phyloP scores from a whole-genome alignment of 2,329 filamentous ascomycete genomes.

The Hypoxylon sp. region DNA sequence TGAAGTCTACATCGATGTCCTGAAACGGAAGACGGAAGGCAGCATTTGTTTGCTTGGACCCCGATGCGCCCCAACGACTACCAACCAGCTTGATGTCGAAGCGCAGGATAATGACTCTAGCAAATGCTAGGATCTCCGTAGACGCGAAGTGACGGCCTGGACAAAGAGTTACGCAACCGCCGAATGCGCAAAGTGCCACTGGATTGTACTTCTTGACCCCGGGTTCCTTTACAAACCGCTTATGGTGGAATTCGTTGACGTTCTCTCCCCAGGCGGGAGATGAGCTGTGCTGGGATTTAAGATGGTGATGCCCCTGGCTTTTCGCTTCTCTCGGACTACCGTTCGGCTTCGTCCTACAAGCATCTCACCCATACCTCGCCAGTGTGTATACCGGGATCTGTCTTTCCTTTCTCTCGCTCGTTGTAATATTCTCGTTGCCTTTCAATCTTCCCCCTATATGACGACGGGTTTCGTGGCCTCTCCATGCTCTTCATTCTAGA shows the following conservation, averaged over 20 bases:
- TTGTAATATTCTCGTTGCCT: too few relatives aligned
- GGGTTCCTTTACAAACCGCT: neutral
- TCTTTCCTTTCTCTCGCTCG: too few relatives aligned
- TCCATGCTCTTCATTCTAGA: too few relatives aligned
- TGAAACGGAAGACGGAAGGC: neutral
- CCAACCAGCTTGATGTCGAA: neutral
- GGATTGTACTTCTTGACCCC: conserved; percentile 1
- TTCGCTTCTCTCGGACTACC: too few relatives aligned
- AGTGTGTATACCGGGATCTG: too few relatives aligned
- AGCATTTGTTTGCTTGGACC: neutral
- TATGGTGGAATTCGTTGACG: neutral
- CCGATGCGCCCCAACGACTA: neutral
- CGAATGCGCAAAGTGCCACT: conserved; percentile 10
- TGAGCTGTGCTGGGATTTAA: too few relatives aligned
- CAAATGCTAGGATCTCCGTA: neutral
- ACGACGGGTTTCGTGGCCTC: too few relatives aligned
- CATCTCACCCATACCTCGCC: too few relatives aligned
- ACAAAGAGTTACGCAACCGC: conserved; percentile 4
- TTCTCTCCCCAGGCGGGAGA: too few relatives aligned
- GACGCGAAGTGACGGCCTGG: conserved; percentile 13
- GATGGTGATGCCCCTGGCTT: too few relatives aligned
- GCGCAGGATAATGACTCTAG: neutral
- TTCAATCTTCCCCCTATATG: too few relatives aligned
- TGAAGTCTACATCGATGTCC: neutral
- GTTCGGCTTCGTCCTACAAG: too few relatives aligned